Percentiles rank a stretch among this genome's conserved stretches.
Evolutionary conservation across 495 filamentous ascomycete genomes (phyloP).

Genomic region (Clohesyomyces aquaticus): DNA sequence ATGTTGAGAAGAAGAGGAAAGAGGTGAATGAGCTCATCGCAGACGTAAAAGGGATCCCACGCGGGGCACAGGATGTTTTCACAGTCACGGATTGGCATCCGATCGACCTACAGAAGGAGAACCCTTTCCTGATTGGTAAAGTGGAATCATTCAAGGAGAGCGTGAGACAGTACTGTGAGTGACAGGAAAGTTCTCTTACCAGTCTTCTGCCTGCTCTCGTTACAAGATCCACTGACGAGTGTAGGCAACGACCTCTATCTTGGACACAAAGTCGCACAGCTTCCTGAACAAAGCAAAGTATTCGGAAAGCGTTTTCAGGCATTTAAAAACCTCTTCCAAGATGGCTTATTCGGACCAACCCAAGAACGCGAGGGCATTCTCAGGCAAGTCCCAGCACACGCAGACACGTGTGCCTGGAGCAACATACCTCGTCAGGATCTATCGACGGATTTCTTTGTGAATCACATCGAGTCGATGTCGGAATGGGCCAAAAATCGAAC

Average conservation of each 20-base stretch:
- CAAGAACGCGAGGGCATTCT: neutral
- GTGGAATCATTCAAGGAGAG: neutral
- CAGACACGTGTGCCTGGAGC: neutral
- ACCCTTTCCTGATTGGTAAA: neutral
- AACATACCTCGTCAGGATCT: neutral
- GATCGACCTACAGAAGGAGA: neutral
- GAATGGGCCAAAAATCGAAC: neutral
- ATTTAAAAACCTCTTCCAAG: neutral
- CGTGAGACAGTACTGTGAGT: neutral
- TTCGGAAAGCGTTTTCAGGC: neutral
- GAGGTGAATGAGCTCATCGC: neutral
- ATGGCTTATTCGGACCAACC: neutral
- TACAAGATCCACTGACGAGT: neutral
- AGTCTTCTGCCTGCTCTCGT: neutral
- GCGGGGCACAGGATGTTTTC: neutral
- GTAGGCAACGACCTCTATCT: neutral
- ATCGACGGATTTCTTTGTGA: neutral
- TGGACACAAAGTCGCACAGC: neutral
- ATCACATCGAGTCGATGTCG: neutral
- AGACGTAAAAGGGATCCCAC: neutral
- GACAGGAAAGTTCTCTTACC: neutral
- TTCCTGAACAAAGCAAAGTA: neutral
- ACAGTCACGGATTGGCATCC: neutral
- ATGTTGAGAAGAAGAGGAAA: slow-evolving; percentile 7
- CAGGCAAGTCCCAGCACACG: neutral